phyloP scores from a whole-genome alignment of 2,329 filamentous ascomycete species.

The Fusarium brevicatenulatum region DNA sequence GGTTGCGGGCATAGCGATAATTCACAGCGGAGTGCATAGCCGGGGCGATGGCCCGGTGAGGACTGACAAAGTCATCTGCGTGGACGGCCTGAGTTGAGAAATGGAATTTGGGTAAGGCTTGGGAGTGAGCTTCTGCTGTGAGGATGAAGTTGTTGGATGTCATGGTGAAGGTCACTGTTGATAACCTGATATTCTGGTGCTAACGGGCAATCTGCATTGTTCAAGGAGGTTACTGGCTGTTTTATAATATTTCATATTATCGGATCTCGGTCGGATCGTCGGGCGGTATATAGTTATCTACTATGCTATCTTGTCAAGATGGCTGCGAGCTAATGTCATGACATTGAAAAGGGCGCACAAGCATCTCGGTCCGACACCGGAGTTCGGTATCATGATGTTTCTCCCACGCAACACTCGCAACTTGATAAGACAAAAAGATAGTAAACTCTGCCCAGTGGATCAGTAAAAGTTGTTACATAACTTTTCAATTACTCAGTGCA shows the following conservation, averaged over 20 bases:
- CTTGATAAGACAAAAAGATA: background rate
- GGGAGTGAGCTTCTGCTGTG: background rate
- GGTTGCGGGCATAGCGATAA: background rate
- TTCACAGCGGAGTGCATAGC: background rate
- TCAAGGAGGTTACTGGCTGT: background rate
- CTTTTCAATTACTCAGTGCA: background rate
- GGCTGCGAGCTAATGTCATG: background rate
- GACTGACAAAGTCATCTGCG: background rate
- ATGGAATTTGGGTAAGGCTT: background rate
- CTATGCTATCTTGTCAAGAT: background rate
- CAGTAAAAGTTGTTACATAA: background rate
- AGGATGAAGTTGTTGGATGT: background rate
- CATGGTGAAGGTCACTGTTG: background rate
- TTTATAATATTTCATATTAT: background rate
- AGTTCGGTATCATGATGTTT: background rate
- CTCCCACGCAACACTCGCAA: rapidly evolving
- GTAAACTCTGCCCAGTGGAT: background rate
- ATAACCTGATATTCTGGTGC: background rate
- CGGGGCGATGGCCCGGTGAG: background rate
- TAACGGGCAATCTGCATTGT: no score
- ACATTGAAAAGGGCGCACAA: background rate
- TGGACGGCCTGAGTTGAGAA: background rate
- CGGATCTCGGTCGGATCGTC: background rate
- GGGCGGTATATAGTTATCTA: background rate
- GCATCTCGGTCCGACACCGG: background rate